A percentile compares a stretch with the other conserved stretches of the same genome.
Conservation (phyloP, 495 filamentous ascomycete species). For the Trichoderma orchidacearum region DNA sequence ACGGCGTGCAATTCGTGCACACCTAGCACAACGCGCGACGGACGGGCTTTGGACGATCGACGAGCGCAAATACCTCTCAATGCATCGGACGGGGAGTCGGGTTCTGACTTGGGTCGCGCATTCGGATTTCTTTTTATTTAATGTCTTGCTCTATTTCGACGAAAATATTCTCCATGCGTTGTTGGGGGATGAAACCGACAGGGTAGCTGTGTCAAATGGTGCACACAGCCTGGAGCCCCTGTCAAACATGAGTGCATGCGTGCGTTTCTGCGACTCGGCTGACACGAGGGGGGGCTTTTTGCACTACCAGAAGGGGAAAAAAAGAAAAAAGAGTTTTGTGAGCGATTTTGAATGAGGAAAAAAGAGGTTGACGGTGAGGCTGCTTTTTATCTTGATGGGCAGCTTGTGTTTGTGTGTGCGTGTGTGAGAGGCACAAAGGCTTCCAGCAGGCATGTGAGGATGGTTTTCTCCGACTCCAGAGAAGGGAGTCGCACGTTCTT, state of each 20-base stretch:
- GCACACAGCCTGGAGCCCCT: neutral
- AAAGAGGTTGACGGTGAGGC: neutral
- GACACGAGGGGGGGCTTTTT: neutral
- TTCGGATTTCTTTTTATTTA: neutral
- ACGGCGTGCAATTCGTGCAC: neutral
- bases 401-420: neutral
- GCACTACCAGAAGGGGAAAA: neutral
- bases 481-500: neutral
- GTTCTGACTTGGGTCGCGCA: slow-evolving; percentile 3
- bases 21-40: neutral
- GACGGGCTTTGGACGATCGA: slow-evolving; percentile 1
- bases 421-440: neutral
- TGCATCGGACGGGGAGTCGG: slow-evolving; percentile 5
- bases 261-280: neutral
- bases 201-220: neutral
- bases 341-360: neutral
- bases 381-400: neutral
- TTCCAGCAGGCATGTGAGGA: neutral
- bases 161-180: neutral
- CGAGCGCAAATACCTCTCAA: slow-evolving; percentile 1
- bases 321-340: neutral
- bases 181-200: neutral
- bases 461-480: neutral
- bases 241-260: neutral
- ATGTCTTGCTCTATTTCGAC: neutral